Conservation (phyloP, 2,329 filamentous ascomycete species). For the Exserohilum turcica region DNA sequence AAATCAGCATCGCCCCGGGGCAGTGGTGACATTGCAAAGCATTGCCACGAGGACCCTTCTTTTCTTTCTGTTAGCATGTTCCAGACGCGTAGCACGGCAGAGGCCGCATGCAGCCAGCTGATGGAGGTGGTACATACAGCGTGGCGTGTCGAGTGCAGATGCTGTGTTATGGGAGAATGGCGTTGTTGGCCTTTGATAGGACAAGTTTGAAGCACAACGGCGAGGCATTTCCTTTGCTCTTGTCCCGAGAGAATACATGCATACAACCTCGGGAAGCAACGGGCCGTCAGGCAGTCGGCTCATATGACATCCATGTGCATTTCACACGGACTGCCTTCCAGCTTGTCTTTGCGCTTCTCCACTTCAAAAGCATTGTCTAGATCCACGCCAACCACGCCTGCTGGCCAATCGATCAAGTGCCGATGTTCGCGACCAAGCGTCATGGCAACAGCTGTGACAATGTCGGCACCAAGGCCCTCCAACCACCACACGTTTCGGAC, state of each 20-base stretch:
- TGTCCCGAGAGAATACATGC: neutral
- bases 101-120: neutral
- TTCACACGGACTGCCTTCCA: constrained; percentile 29
- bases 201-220: neutral
- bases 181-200: neutral
- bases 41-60: neutral
- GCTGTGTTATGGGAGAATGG: neutral
- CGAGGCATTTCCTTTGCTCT: neutral
- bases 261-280: neutral
- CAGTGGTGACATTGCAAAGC: neutral
- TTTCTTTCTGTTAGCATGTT: neutral
- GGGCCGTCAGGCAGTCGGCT: neutral
- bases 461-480: constrained; percentile 40
- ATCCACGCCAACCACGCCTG: constrained; percentile 34
- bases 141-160: neutral
- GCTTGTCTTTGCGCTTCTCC: constrained; percentile 19
- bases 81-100: neutral
- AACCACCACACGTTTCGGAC: constrained; percentile 46
- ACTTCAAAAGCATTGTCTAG: constrained; percentile 29
- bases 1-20: neutral
- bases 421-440: constrained; percentile 38
- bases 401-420: constrained; percentile 41
- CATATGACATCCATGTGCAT: constrained; percentile 38
- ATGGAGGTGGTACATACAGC: neutral
- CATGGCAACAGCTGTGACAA: constrained; percentile 42